Evolutionary conservation across 129 eudicot genomes (phyloP), one percentile per base, ranked within the genome.

Genomic region (Saposhnikovia divaricata): DNA sequence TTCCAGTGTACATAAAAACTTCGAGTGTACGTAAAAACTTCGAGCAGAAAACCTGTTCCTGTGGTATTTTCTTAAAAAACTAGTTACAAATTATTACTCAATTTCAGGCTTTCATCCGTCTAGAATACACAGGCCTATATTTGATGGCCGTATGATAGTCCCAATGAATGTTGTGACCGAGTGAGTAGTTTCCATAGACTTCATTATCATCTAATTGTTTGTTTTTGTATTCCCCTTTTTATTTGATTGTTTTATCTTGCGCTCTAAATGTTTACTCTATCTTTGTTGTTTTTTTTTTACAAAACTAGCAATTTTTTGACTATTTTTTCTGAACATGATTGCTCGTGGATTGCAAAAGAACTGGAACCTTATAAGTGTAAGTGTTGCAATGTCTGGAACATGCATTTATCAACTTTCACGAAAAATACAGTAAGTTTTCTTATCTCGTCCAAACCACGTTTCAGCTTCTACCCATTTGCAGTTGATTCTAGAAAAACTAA

Each of bases 331-430:
- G 14, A 82, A 14, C 21, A 46, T 83, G 10, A 12, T 59, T 82
- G 65, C 16, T 78, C 72, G 18, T 80, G 75, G 63, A 66, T 85
- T 89, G 86, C 97, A 95, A 97, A 95, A 92, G 81, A 95, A 95
- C 87, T 95, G 99, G 99, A 95, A 95, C 81, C 97, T 95, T 78
- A 87, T 92, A 63, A 90, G 97, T 75, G 99, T 95, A 77, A 95
- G 89, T 80, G 82, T 95, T 65, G 99, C 97, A 14, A 92, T 95
- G 99, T 96, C 97, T 72, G 94, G 90, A 72, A 95, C 99, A 51
- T 96, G 99, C 78, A 78, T 95, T 48, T 95, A 90, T 83, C 99
- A 95, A 83, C 94, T 95, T 77, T 79, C 92, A 71, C 82, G 99
- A 51, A 95, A 95, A 76, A 90, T 95, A 79, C 77, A 85, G 97